Percentiles rank a stretch among this genome's conserved stretches.
Conservation (phyloP, 257 asterid genomes). For the Solanum chiquidenum region DNA sequence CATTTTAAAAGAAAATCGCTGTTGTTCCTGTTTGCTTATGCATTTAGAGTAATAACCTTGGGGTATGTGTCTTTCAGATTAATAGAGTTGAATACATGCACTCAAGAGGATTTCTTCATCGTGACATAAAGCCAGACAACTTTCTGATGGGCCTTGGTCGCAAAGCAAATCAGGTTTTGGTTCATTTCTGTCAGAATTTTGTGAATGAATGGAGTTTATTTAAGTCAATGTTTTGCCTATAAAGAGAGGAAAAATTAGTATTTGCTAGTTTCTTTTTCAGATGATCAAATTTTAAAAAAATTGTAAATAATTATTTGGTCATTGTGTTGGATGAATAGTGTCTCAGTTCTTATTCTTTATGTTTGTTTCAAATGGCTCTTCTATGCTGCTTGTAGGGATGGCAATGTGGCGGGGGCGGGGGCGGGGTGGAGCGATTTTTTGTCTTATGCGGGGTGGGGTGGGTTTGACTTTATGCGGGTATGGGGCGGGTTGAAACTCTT, state of each 20-base stretch:
- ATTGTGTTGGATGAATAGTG: background rate
- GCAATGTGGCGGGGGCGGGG: background rate
- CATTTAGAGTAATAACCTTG: background rate
- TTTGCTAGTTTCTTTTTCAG: background rate
- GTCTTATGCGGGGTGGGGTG: background rate
- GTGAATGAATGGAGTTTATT: background rate
- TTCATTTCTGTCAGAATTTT: background rate
- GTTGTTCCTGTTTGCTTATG: background rate
- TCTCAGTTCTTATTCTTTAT: background rate
- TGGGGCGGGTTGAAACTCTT: background rate
- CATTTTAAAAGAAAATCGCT: background rate
- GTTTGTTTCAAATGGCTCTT: background rate
- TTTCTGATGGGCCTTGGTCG: constrained; percentile 96
- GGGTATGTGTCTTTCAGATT: constrained; percentile 29
- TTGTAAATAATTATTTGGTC: background rate
- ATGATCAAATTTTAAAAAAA: background rate
- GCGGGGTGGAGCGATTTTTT: no score
- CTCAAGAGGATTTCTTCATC: constrained; percentile 95
- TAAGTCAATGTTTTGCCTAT: background rate
- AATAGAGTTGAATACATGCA: constrained; percentile 95
- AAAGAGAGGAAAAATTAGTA: background rate
- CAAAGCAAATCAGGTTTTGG: constrained; percentile 81
- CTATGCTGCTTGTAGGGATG: background rate
- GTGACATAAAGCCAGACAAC: constrained; percentile 93
- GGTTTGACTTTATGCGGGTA: background rate